Conservation (phyloP, 148 eudicot genomes). For the Polygonum maritimum region DNA sequence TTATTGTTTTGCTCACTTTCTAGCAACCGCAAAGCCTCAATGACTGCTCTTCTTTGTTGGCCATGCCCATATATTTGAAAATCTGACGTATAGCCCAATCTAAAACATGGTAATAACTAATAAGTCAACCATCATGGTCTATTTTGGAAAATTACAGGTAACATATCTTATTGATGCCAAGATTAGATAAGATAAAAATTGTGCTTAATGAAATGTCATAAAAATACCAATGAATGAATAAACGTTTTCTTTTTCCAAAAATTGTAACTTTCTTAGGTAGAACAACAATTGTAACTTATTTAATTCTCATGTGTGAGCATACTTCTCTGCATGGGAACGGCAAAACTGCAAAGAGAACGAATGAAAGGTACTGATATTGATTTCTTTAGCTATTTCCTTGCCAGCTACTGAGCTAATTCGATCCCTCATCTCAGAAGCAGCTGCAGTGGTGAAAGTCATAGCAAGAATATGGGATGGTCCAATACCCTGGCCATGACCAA, state of each 20-base stretch:
- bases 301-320: conserved; percentile 19
- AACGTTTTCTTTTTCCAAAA: background rate
- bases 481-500: conserved; percentile 45
- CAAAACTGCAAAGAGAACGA: conserved; percentile 89
- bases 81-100: conserved; percentile 79
- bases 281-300: background rate
- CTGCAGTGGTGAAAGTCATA: conserved; percentile 98
- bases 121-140: background rate
- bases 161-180: background rate
- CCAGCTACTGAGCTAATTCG: conserved; percentile 80
- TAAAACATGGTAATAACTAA: conserved; percentile 12
- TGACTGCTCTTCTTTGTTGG: conserved; percentile 84
- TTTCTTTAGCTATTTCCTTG: conserved; percentile 69
- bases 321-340: conserved; percentile 93
- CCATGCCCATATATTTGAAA: conserved; percentile 90
- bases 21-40: conserved; percentile 76
- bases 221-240: background rate
- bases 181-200: background rate
- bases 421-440: conserved; percentile 97
- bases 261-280: too few species aligned
- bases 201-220: background rate
- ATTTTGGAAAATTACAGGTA: background rate
- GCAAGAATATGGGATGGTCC: conserved; percentile 82
- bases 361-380: conserved; percentile 88
- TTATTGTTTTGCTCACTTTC: conserved; percentile 34